These are phyloP conservation scores for Aureobasidium sp. DNA, from an alignment of 2,329 filamentous ascomycete species.

Conservation along the genomic window DNA sequence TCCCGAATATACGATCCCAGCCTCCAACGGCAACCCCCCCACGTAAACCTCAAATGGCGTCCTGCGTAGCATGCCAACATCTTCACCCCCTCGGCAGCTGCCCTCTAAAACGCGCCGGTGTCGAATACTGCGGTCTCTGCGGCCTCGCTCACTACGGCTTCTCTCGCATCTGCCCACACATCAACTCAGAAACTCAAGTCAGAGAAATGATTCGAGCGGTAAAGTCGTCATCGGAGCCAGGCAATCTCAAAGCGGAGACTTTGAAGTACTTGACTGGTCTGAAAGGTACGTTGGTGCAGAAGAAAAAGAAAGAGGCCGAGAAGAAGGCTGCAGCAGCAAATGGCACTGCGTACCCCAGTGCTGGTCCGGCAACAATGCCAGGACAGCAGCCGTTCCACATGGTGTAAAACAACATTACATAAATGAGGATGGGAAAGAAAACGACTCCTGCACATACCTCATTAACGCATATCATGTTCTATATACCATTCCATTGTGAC, in stretches of 20 bases:
- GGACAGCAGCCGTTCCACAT: conserved; percentile 4
- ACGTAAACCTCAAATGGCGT: conserved; percentile 25
- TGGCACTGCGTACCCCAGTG: background rate
- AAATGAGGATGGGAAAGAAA: background rate
- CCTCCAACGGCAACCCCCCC: conserved; percentile 9
- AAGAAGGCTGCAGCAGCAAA: conserved; percentile 8
- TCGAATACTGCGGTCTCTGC: conserved; percentile 70
- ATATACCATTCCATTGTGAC: no score
- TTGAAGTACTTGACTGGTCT: conserved; percentile 64
- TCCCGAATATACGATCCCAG: conserved; percentile 18
- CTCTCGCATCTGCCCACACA: conserved; percentile 65
- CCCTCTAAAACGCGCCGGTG: conserved; percentile 63
- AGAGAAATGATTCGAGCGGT: conserved; percentile 70
- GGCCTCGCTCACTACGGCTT: conserved; percentile 67
- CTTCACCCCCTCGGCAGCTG: conserved; percentile 66
- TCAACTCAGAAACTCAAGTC: conserved; percentile 68
- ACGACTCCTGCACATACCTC: background rate
- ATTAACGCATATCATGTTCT: background rate
- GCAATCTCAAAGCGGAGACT: conserved; percentile 58
- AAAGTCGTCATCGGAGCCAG: conserved; percentile 62
- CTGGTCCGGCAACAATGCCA: background rate
- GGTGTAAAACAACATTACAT: background rate
- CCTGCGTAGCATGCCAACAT: conserved; percentile 61
- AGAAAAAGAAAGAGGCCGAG: conserved; percentile 45
- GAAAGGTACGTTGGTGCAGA: conserved; percentile 60